Base-by-base conservation (phyloP, 768 basidiomycete species). In the Mycena metata region DNA sequence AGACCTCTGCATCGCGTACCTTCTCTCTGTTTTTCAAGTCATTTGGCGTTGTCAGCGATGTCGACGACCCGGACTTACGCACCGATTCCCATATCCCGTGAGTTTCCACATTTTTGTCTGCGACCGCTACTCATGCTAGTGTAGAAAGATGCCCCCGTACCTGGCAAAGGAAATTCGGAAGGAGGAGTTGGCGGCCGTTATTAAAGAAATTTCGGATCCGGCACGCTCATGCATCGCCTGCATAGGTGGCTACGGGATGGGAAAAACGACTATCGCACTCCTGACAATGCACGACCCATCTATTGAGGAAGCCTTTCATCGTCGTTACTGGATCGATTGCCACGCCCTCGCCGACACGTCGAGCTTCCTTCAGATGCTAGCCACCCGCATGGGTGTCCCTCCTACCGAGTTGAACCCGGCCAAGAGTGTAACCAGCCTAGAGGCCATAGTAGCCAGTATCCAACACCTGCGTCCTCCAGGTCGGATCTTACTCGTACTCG, bases 161-260 rank as follows among this genome's bases (percentile, higher is more conserved):
- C 17, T 60, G 46, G n/a, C 59, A 8, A 35, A 35, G 35, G 45
- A 60, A 15, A 60, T 60, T n/a, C 59, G 59, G 45, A 10, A 59
- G 59, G 59, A 60, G 46, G 59, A 60, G 30, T 11, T 60, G 45
- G 45, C 59, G 11, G 11, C 59, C 45, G 16, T 60, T 19, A 16
- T 60, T 47, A 4, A 21, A 33, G 59, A 60, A 36, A 9, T 60
- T 35, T 10, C 59, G 30, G 17, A 60, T 49, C 59, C 59, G 59
- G 13, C 46, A 39, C 59, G 59, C 17, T 60, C 59, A 9, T 60
- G 59, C 46, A 47, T 60, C 30, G 59, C 59, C 17, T 60, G 59
- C n/a, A 60, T n/a, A 60, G 59, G 59, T 39, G 59, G 59, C 59
- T 60, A 60, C 46, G 59, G 59, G 35, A 60, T 60, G 59, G 59